Evolutionary conservation across 1,284 basidiomycete species (phyloP).

Genomic region (Inonotus hispidus): DNA sequence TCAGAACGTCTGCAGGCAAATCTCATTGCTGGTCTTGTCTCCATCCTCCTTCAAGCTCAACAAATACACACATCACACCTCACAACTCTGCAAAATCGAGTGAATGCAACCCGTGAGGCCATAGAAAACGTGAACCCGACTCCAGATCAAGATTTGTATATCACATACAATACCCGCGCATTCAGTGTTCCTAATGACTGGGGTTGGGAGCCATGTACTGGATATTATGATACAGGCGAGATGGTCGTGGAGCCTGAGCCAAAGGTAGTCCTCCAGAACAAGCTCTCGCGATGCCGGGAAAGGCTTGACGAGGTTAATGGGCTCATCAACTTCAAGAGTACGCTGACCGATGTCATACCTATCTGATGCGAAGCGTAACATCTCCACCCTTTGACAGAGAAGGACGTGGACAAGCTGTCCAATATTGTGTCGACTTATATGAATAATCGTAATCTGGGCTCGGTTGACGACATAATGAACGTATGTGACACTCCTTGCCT

Average conservation of each 20-base stretch:
- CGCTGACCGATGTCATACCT: constrained; percentile 22
- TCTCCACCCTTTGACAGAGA: constrained; percentile 33
- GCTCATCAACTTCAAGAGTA: constrained; percentile 57
- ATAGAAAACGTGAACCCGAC: constrained; percentile 46
- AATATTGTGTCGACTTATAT: constrained; percentile 48
- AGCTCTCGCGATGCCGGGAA: constrained; percentile 50
- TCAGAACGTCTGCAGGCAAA: constrained; percentile 61
- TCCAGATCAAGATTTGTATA: constrained; percentile 65
- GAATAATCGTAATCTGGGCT: constrained; percentile 49
- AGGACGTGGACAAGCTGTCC: constrained; percentile 50
- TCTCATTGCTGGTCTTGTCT: constrained; percentile 48
- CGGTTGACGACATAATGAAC: constrained; percentile 59
- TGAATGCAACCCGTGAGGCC: constrained; percentile 40
- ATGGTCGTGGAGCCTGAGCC: constrained; percentile 61
- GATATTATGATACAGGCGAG: constrained; percentile 64
- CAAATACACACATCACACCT: constrained; percentile 51
- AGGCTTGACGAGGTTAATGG: constrained; percentile 58
- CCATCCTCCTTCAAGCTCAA: constrained; percentile 53
- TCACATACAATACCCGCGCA: constrained; percentile 61
- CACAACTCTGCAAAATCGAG: constrained; percentile 47
- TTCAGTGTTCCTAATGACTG: constrained; percentile 62
- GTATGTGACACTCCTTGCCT: constrained; percentile 34
- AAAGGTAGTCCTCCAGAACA: constrained; percentile 75
- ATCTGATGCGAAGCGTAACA: no score
- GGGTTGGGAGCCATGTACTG: constrained; percentile 69